Evolutionary conservation across 257 asterid species (phyloP).

Genomic region (Solanum corneliomulleri): DNA sequence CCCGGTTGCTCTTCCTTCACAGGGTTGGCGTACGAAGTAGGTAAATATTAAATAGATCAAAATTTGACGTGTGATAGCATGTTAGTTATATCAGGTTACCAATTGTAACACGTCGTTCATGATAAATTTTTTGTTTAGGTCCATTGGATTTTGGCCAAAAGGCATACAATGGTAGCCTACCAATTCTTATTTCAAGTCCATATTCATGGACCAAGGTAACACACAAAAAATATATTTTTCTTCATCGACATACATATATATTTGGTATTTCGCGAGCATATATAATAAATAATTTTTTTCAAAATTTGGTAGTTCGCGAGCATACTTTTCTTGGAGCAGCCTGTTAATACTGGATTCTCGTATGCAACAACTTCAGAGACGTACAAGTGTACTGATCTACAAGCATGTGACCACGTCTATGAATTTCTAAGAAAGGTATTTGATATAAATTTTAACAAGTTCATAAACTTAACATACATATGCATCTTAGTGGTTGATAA

Average conservation of each 20-base stretch:
- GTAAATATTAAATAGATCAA: not conserved
- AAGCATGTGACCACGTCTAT: constrained; percentile 1
- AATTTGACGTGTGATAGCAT: not conserved
- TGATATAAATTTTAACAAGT: not conserved
- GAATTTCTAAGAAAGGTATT: constrained; percentile 12
- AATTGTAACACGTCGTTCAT: not conserved
- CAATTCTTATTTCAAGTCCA: constrained; percentile 27
- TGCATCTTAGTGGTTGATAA: not conserved
- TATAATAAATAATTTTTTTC: not conserved
- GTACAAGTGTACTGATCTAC: not conserved
- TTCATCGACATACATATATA: not conserved
- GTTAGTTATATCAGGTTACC: not conserved
- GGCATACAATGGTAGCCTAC: constrained; percentile 31
- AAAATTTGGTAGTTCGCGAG: constrained; percentile 6
- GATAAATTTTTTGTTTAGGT: constrained; percentile 13
- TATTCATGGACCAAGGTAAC: constrained; percentile 65
- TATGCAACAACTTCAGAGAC: constrained; percentile 9
- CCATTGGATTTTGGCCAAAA: constrained; percentile 29
- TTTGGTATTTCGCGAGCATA: constrained; percentile 6
- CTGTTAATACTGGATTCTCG: constrained; percentile 18
- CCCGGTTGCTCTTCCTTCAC: constrained; percentile 24
- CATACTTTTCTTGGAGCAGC: constrained; percentile 17
- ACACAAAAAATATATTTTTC: not conserved
- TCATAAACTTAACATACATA: not conserved
- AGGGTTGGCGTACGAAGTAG: constrained; percentile 9